phyloP scores from a whole-genome alignment of 495 filamentous ascomycete species.

The Penicillium angulare region DNA sequence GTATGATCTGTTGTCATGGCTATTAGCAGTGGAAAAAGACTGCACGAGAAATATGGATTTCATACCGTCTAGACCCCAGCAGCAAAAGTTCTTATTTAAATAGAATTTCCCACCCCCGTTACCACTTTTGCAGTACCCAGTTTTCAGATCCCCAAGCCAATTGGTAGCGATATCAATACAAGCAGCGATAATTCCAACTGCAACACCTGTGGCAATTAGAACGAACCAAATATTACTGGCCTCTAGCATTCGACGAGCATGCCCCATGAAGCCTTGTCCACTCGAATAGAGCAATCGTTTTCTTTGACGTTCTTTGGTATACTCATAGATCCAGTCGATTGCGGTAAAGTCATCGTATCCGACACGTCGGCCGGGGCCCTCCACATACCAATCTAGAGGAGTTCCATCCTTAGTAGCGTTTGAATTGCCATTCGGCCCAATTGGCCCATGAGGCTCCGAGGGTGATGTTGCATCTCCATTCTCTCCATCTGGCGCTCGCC shows the following conservation, averaged over 20 bases:
- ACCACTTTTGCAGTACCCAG: slow-evolving; percentile 77
- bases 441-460: slow-evolving; percentile 20
- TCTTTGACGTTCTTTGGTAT: slow-evolving; percentile 92
- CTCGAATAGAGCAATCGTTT: slow-evolving; percentile 70
- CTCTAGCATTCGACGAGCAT: slow-evolving; percentile 70
- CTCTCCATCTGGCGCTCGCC: slow-evolving; percentile 24
- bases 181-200: slow-evolving; percentile 80
- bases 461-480: slow-evolving; percentile 26
- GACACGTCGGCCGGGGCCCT: slow-evolving; percentile 86
- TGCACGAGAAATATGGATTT: not conserved
- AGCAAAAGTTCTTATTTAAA: slow-evolving; percentile 87
- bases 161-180: slow-evolving; percentile 89
- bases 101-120: slow-evolving; percentile 82
- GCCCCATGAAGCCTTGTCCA: slow-evolving; percentile 69
- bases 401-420: slow-evolving; percentile 61
- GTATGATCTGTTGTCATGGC: slow-evolving; percentile 48
- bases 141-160: slow-evolving; percentile 92
- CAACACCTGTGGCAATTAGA: slow-evolving; percentile 73
- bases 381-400: slow-evolving; percentile 81
- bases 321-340: slow-evolving; percentile 99
- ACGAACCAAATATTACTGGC: slow-evolving; percentile 89
- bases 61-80: slow-evolving; percentile 79
- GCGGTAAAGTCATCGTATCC: slow-evolving; percentile 96
- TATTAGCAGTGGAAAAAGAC: slow-evolving; percentile 1
- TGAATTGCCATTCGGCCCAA: slow-evolving; percentile 37